Percentiles rank a stretch among this genome's conserved stretches.
These are phyloP conservation scores for Limtongia smithiae DNA, from an alignment of 805 yeast species.

Conservation along the genomic window DNA sequence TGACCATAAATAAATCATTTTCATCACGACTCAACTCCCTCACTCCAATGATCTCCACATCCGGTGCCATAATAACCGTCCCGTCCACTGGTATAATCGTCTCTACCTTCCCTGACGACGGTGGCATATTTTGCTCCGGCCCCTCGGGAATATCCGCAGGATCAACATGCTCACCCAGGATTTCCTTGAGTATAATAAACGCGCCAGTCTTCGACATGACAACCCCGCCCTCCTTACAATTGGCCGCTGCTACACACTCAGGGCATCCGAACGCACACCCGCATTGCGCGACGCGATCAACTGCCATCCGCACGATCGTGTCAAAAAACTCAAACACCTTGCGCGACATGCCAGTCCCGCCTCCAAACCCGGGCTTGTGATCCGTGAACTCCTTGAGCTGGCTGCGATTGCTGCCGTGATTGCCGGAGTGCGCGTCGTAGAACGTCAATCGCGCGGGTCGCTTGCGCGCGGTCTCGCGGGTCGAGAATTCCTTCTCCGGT, in stretches of 20 bases:
- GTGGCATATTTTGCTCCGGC: conserved; percentile 75
- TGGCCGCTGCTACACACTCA: conserved; percentile 76
- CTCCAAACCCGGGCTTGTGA: not conserved
- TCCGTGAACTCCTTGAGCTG: not conserved
- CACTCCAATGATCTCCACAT: conserved; percentile 40
- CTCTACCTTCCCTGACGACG: conserved; percentile 49
- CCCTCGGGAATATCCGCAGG: conserved; percentile 51
- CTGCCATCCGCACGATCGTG: conserved; percentile 58
- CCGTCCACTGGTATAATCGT: conserved; percentile 57
- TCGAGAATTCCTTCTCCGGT: conserved; percentile 91
- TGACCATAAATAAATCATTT: conserved; percentile 6
- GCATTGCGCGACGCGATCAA: conserved; percentile 59
- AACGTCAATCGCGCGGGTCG: conserved; percentile 87
- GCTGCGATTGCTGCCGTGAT: conserved; percentile 49
- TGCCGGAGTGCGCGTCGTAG: conserved; percentile 80
- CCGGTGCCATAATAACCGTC: conserved; percentile 58
- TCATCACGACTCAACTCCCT: not conserved
- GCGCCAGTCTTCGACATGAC: conserved; percentile 90
- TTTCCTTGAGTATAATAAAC: conserved; percentile 56
- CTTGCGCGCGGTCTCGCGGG: conserved; percentile 61
- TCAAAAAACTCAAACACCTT: conserved; percentile 79
- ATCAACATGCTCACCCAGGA: conserved; percentile 55
- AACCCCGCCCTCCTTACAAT: conserved; percentile 74
- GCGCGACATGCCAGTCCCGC: conserved; percentile 58
- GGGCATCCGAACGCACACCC: conserved; percentile 66